Evolutionary conservation across 1,139 yeast species (phyloP).

Genomic region (Meyerozyma athensensis): DNA sequence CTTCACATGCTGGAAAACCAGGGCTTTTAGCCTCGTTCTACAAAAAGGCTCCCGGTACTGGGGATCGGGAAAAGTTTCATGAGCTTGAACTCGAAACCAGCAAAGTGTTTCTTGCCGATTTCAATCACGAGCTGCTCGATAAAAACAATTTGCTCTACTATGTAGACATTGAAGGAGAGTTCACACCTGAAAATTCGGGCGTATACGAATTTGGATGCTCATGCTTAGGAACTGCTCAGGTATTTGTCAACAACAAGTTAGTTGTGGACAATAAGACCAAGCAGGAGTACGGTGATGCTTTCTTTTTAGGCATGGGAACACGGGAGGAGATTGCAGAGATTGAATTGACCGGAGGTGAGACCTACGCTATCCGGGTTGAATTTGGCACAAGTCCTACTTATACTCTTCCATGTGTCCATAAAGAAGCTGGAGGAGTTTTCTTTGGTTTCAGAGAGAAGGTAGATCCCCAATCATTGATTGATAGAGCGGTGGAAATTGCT

Average conservation of each 20-base stretch:
- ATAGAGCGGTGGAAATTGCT: conserved; percentile 39
- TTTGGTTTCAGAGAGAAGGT: conserved; percentile 24
- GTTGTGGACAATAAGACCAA: conserved; percentile 53
- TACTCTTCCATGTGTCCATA: conserved; percentile 18
- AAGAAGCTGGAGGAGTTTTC: conserved; percentile 30
- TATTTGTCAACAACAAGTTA: conserved; percentile 47
- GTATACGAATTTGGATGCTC: conserved; percentile 49
- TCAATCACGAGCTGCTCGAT: conserved; percentile 25
- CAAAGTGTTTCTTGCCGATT: conserved; percentile 44
- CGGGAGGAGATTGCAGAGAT: conserved; percentile 40
- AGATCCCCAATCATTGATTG: conserved; percentile 25
- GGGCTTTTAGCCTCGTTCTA: conserved; percentile 41
- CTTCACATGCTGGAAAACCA: conserved; percentile 26
- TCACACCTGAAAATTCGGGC: conserved; percentile 42
- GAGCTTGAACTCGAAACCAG: conserved; percentile 28
- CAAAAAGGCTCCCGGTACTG: conserved; percentile 28
- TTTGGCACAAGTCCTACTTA: conserved; percentile 51
- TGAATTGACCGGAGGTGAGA: conserved; percentile 35
- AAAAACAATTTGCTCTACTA: conserved; percentile 27
- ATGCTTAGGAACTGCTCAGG: conserved; percentile 49
- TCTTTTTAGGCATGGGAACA: conserved; percentile 45
- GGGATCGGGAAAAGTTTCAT: conserved; percentile 34
- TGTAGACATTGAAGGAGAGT: conserved; percentile 40
- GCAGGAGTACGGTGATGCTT: conserved; percentile 46
- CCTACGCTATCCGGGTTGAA: conserved; percentile 42